These are phyloP conservation scores for Cyclotella cryptica DNA, from an alignment of 108 stramenopile species.

Conservation along the genomic window DNA sequence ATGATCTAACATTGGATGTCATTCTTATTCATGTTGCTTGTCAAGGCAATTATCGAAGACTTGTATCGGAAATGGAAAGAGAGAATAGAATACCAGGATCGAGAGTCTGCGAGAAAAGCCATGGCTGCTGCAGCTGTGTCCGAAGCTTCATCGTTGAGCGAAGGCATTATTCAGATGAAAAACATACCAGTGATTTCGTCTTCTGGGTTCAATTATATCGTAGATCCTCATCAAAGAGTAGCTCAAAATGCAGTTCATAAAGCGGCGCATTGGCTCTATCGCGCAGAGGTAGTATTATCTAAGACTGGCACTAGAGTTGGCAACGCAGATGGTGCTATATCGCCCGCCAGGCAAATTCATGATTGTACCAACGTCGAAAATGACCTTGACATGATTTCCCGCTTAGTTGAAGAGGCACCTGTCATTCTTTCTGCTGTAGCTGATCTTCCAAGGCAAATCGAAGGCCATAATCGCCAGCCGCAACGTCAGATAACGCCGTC, in stretches of 20 bases:
- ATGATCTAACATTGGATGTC: no score
- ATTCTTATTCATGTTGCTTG: constrained; percentile 1
- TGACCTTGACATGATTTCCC: constrained; percentile 77
- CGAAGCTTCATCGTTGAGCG: constrained; percentile 33
- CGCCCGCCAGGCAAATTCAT: background rate
- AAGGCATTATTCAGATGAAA: background rate
- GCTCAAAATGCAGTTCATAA: constrained; percentile 17
- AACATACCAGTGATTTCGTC: background rate
- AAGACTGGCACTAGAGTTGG: background rate
- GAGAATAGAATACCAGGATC: constrained; percentile 78
- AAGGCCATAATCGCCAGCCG: background rate
- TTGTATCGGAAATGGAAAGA: constrained; percentile 77
- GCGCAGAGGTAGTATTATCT: constrained; percentile 24
- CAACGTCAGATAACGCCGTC: constrained; percentile 1
- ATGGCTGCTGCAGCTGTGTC: constrained; percentile 73
- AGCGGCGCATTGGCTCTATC: constrained; percentile 25
- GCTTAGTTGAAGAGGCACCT: constrained; percentile 71
- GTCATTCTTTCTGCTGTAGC: constrained; percentile 28
- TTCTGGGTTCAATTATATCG: background rate
- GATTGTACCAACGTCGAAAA: constrained; percentile 49
- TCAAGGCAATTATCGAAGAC: constrained; percentile 69
- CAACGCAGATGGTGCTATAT: background rate
- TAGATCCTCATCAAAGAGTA: background rate
- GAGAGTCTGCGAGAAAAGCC: constrained; percentile 75
- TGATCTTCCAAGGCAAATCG: constrained; percentile 26